phyloP scores from a whole-genome alignment of 768 basidiomycete species.

The Bullera alba region DNA sequence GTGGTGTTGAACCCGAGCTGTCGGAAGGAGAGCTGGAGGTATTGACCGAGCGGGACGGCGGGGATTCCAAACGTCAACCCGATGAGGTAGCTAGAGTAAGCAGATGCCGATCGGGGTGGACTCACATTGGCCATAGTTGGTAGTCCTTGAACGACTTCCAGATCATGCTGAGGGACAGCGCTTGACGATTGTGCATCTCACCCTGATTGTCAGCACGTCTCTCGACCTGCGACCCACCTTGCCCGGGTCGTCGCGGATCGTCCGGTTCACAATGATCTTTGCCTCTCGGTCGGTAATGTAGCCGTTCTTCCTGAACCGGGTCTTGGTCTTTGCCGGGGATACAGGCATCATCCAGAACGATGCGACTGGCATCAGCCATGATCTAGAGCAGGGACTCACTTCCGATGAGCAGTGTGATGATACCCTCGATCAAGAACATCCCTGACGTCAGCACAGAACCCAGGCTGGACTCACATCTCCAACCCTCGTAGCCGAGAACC shows the following conservation, averaged over 20 bases:
- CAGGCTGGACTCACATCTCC: no score
- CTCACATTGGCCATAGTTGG: slow-evolving; percentile 42
- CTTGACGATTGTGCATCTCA: slow-evolving; percentile 41
- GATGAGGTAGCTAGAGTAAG: slow-evolving; percentile 43
- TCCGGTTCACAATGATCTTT: slow-evolving; percentile 43
- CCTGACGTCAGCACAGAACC: no score
- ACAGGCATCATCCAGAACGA: slow-evolving; percentile 45
- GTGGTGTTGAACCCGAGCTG: slow-evolving; percentile 42
- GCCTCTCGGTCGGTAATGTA: slow-evolving; percentile 44
- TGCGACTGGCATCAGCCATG: slow-evolving; percentile 34
- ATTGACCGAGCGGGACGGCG: slow-evolving; percentile 29
- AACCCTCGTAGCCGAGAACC: slow-evolving; percentile 50
- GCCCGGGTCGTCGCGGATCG: slow-evolving; percentile 23
- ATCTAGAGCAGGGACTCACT: slow-evolving; percentile 3
- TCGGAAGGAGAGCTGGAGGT: slow-evolving; percentile 38
- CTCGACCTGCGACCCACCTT: no score
- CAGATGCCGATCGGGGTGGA: no score
- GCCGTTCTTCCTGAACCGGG: slow-evolving; percentile 38
- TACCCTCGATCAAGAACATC: slow-evolving; percentile 55
- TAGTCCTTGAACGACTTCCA: slow-evolving; percentile 34
- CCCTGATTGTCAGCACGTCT: no score
- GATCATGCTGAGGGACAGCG: slow-evolving; percentile 30
- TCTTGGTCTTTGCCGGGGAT: slow-evolving; percentile 35
- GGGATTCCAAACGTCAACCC: slow-evolving; percentile 42
- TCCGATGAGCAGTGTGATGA: slow-evolving; percentile 10